Evolutionary conservation across 805 yeast species (phyloP).

Genomic region (Yarrowia hollandica): DNA sequence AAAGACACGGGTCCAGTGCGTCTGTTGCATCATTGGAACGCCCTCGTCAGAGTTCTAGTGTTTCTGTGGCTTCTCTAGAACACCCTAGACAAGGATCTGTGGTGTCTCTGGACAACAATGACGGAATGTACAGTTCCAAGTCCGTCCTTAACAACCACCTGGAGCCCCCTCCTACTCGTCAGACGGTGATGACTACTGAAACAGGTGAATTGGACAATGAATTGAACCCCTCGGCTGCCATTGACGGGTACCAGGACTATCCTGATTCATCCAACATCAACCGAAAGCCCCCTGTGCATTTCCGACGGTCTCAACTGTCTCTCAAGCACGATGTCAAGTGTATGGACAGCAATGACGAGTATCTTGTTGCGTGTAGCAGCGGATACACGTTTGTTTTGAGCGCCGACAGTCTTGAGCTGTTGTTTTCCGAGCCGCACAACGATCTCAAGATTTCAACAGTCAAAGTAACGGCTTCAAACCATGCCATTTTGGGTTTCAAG

Average conservation of each 20-base stretch:
- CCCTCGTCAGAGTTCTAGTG: too few relatives aligned
- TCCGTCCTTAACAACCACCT: not conserved
- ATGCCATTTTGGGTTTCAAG: constrained; percentile 40
- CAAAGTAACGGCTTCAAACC: not conserved
- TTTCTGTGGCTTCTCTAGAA: too few relatives aligned
- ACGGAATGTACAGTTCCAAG: not conserved
- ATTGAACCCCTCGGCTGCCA: constrained; percentile 7
- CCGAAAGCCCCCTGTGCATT: constrained; percentile 38
- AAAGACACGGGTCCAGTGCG: not conserved
- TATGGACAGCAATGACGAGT: constrained; percentile 18
- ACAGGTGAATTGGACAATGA: not conserved
- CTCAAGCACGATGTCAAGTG: constrained; percentile 33
- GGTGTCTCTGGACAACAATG: not conserved
- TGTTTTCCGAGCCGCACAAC: constrained; percentile 36
- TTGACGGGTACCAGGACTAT: constrained; percentile 27
- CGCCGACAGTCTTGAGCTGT: constrained; percentile 33
- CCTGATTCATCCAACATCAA: constrained; percentile 41
- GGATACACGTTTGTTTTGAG: constrained; percentile 35
- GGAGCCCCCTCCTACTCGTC: constrained; percentile 6
- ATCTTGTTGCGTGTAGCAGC: not conserved
- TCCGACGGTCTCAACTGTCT: constrained; percentile 34
- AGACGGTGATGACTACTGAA: not conserved
- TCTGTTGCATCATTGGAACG: too few relatives aligned
- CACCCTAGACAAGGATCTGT: not conserved
- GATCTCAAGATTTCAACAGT: constrained; percentile 36